Conservation (phyloP, 75 land plant species). For the Sequoia sempervirens region DNA sequence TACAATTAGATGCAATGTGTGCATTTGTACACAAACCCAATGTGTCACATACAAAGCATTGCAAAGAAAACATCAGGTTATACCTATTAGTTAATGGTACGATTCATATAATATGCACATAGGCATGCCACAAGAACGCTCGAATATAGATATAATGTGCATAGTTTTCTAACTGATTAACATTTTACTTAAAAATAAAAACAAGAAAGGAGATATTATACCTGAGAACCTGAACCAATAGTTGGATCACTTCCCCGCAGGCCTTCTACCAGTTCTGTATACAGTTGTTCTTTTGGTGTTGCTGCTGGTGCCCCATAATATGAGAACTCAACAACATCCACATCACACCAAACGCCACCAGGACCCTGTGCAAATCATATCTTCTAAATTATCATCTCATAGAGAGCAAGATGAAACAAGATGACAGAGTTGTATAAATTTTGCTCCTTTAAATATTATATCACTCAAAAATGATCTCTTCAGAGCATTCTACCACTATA, state of each 20-base stretch:
- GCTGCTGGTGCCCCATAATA: conserved; percentile 85
- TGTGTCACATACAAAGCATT: background rate
- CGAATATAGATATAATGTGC: background rate
- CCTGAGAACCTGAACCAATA: conserved; percentile 98
- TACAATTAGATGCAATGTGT: background rate
- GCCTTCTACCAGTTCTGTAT: conserved; percentile 86
- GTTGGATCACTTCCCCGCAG: conserved; percentile 78
- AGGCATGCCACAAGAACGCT: background rate
- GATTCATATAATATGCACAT: background rate
- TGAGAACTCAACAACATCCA: conserved; percentile 94
- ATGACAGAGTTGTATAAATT: background rate
- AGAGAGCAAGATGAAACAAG: background rate
- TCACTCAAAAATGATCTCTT: background rate
- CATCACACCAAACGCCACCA: conserved; percentile 99
- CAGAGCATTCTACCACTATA: background rate
- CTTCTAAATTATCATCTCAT: background rate
- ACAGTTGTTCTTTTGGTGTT: conserved; percentile 80
- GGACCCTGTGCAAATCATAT: conserved; percentile 56
- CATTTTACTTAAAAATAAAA: background rate
- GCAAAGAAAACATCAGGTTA: background rate
- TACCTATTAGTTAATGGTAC: too few relatives aligned
- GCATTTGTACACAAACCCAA: background rate
- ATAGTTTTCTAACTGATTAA: background rate
- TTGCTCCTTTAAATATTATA: background rate
- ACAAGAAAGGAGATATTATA: conserved; percentile 14